phyloP scores from a whole-genome alignment of 257 asterid genomes.

The Eucommia ulmoides region DNA sequence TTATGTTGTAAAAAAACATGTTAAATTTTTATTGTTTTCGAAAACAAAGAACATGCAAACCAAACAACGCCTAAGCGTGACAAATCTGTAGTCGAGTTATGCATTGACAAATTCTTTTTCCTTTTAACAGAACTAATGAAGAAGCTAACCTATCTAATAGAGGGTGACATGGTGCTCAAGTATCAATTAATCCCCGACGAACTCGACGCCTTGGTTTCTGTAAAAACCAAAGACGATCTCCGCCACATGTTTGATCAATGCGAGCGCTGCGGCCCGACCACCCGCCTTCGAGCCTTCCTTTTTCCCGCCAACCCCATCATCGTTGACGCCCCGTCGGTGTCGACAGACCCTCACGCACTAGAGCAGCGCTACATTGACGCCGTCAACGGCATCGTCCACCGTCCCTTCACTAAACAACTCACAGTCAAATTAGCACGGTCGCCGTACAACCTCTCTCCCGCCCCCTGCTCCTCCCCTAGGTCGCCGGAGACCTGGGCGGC shows the following conservation, averaged over 20 bases:
- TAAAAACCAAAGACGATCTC: slow-evolving; percentile 69
- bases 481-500: slow-evolving; percentile 43
- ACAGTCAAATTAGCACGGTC: slow-evolving; percentile 17
- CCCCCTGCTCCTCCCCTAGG: slow-evolving; percentile 44
- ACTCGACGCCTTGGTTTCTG: slow-evolving; percentile 67
- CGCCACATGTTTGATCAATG: slow-evolving; percentile 66
- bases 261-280: slow-evolving; percentile 30
- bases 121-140: slow-evolving; percentile 51
- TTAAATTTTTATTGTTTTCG: no score
- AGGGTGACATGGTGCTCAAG: slow-evolving; percentile 66
- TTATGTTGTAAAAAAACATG: no score
- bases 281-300: slow-evolving; percentile 60
- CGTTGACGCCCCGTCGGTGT: slow-evolving; percentile 19
- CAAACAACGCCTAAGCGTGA: no score
- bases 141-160: slow-evolving; percentile 50
- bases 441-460: slow-evolving; percentile 26
- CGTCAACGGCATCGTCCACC: slow-evolving; percentile 43
- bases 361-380: slow-evolving; percentile 76
- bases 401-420: slow-evolving; percentile 1
- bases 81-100: no score
- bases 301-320: slow-evolving; percentile 38
- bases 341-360: slow-evolving; percentile 18
- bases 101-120: no score
- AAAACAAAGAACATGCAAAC: no score
- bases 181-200: slow-evolving; percentile 71